A percentile compares a stretch with the other conserved stretches of the same genome.
Conservation (phyloP, 345 rosid species). For the Syzygium grande region DNA sequence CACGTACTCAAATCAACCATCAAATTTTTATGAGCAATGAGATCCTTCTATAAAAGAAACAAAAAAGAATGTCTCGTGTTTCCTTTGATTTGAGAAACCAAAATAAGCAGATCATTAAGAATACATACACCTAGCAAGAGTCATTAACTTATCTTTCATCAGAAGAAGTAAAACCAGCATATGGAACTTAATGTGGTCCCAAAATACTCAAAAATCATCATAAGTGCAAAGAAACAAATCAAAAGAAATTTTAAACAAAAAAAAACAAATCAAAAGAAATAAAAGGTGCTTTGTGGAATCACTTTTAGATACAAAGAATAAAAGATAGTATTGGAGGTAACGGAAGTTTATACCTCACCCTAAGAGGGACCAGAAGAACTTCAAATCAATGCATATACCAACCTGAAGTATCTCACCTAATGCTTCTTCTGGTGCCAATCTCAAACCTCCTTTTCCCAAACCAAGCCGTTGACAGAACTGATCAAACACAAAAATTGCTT, state of each 20-base stretch:
- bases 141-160: neutral
- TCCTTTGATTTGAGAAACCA: neutral
- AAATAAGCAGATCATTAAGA: neutral
- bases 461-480: conserved; percentile 96
- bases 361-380: neutral
- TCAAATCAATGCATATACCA: conserved; percentile 3
- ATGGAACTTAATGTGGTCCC: neutral
- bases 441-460: conserved; percentile 84
- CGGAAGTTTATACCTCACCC: neutral
- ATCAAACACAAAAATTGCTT: conserved; percentile 22
- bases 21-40: neutral
- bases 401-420: conserved; percentile 76
- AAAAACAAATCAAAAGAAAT: no score
- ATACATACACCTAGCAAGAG: neutral
- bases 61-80: neutral
- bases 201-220: neutral
- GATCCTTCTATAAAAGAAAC: neutral
- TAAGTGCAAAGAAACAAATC: neutral
- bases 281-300: neutral
- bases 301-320: neutral
- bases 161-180: neutral
- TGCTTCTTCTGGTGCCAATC: conserved; percentile 97
- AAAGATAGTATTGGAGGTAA: neutral
- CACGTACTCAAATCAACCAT: neutral
- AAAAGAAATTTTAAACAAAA: no score